Conservation (phyloP, 768 basidiomycete genomes). For the Xerocomus brunneocitrinus region DNA sequence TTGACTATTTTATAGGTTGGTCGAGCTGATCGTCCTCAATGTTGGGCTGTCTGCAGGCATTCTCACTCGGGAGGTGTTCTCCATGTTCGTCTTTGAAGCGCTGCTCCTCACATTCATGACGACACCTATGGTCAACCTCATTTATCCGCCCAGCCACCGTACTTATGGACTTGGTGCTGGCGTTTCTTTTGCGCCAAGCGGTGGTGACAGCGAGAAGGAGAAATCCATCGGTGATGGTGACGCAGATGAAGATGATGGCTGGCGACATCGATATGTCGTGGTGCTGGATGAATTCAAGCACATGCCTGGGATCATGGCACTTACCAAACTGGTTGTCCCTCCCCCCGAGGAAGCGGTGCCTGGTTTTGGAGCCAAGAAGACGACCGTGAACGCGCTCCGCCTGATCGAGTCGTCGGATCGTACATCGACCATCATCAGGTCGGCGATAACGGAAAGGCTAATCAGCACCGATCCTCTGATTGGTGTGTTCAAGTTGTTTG, state of each 20-base stretch:
- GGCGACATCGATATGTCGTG: constrained; percentile 57
- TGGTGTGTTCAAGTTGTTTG: constrained; percentile 74
- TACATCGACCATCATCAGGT: constrained; percentile 81
- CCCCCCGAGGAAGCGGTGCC: constrained; percentile 8
- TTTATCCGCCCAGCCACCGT: constrained; percentile 65
- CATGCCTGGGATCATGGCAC: constrained; percentile 83
- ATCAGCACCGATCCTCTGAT: constrained; percentile 68
- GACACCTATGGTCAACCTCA: constrained; percentile 63
- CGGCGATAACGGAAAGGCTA: constrained; percentile 67
- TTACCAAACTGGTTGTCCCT: constrained; percentile 74
- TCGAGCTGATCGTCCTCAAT: constrained; percentile 95
- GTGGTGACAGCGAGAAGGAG: neutral
- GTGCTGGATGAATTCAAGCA: constrained; percentile 91
- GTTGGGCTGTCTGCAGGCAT: constrained; percentile 82
- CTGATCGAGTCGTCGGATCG: constrained; percentile 87
- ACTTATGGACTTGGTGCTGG: constrained; percentile 36
- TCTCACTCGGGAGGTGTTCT: constrained; percentile 74
- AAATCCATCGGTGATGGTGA: neutral
- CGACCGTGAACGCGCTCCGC: constrained; percentile 67
- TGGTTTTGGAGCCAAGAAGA: neutral
- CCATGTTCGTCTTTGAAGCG: constrained; percentile 92
- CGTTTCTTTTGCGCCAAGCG: neutral
- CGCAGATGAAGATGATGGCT: constrained; percentile 6
- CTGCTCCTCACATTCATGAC: constrained; percentile 84
- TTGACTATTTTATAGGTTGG: constrained; percentile 46